Conservation (phyloP, 2,329 filamentous ascomycete genomes). For the Biscogniauxia marginata region DNA sequence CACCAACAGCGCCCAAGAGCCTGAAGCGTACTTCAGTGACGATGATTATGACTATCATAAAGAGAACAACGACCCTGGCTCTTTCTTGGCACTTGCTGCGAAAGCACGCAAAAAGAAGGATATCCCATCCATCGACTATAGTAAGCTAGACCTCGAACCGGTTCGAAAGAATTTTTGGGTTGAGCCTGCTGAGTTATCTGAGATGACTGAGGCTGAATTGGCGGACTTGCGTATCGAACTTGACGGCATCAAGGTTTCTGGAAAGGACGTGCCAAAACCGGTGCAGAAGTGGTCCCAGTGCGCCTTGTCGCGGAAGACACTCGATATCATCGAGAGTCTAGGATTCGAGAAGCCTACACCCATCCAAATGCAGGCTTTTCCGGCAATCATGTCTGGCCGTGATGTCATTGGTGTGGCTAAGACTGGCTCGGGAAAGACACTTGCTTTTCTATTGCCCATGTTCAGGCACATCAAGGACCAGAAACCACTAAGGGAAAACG, state of each 20-base stretch:
- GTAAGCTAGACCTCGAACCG: constrained; percentile 78
- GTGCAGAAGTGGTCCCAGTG: constrained; percentile 97
- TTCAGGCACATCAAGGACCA: constrained; percentile 98
- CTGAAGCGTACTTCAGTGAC: constrained; percentile 85
- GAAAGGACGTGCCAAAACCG: constrained; percentile 85
- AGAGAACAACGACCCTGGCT: constrained; percentile 46
- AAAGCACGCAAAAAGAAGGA: constrained; percentile 87
- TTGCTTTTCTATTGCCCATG: constrained; percentile 94
- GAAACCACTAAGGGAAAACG: constrained; percentile 72
- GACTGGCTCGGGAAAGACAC: constrained; percentile 95
- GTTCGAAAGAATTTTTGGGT: constrained; percentile 96
- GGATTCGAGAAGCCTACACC: constrained; percentile 87
- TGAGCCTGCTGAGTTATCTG: constrained; percentile 78
- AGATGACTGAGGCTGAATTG: constrained; percentile 83
- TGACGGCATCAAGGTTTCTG: constrained; percentile 92
- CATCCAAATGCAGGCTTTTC: constrained; percentile 93
- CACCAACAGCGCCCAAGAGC: constrained; percentile 60
- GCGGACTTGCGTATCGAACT: constrained; percentile 79
- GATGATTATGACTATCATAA: constrained; percentile 65
- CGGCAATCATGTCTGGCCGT: constrained; percentile 90
- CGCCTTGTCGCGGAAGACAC: constrained; percentile 79
- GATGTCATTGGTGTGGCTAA: constrained; percentile 97
- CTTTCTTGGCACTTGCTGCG: constrained; percentile 52
- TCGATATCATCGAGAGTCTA: constrained; percentile 79
- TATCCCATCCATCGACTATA: constrained; percentile 82